A percentile compares a stretch with the other conserved stretches of the same genome.
Conservation (phyloP, 139 green algal species). For the Chlorella sp. region DNA sequence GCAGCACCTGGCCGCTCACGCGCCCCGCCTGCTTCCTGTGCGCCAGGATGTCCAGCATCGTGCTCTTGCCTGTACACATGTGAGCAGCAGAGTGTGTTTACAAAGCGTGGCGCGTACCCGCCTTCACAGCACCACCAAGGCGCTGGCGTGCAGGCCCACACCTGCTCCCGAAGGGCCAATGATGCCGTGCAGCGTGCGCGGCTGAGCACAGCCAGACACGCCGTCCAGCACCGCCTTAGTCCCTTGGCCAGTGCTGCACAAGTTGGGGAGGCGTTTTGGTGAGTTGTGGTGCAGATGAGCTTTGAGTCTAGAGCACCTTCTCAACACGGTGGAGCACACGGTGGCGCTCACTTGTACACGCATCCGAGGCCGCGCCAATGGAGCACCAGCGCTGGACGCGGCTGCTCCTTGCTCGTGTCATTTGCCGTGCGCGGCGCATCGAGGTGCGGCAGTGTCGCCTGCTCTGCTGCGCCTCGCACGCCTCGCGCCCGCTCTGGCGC, state of each 20-base stretch:
- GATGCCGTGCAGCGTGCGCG: not conserved
- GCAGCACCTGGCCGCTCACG: conserved; percentile 42
- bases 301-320: too few species aligned
- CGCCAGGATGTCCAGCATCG: conserved; percentile 51
- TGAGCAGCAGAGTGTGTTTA: not conserved
- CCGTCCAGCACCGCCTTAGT: not conserved
- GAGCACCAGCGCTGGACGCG: not conserved
- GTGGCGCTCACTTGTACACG: not conserved
- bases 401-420: too few species aligned
- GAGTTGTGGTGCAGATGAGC: too few species aligned
- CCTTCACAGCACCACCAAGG: not conserved
- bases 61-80: conserved; percentile 31
- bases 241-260: too few species aligned
- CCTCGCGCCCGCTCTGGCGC: too few species aligned
- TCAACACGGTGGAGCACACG: not conserved
- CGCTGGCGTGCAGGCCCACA: not conserved
- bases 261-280: too few species aligned
- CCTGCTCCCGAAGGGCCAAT: not conserved
- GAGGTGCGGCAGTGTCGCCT: too few species aligned
- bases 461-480: too few species aligned
- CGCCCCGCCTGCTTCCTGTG: conserved; percentile 40
- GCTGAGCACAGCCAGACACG: not conserved
- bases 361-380: not conserved
- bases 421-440: too few species aligned
- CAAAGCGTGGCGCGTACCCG: not conserved